Evolutionary conservation across 2,329 filamentous ascomycete species (phyloP).

Genomic region (Fusarium protoensiforme): DNA sequence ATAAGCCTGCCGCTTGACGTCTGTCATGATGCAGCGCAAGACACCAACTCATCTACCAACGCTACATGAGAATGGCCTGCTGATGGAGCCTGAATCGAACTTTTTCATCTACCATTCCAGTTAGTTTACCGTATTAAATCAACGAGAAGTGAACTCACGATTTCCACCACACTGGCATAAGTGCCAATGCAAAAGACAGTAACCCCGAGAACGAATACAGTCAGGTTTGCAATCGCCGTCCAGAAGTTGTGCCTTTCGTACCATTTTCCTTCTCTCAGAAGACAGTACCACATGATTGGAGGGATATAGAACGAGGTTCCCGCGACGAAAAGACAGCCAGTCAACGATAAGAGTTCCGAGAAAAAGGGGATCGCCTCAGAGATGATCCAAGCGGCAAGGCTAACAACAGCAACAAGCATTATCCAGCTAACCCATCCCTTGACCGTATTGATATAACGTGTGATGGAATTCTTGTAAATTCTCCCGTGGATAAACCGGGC

Average conservation of each 20-base stretch:
- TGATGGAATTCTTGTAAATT: constrained; percentile 47
- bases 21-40: background rate
- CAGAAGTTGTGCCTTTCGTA: background rate
- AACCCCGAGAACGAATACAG: constrained; percentile 1
- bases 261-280: constrained; percentile 39
- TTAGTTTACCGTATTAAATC: background rate
- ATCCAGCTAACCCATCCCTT: constrained; percentile 63
- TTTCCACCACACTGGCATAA: constrained; percentile 1
- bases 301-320: constrained; percentile 50
- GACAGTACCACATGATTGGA: constrained; percentile 52
- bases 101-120: background rate
- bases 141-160: background rate
- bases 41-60: background rate
- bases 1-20: background rate
- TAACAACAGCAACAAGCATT: constrained; percentile 64
- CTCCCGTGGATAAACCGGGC: constrained; percentile 52
- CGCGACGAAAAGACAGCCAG: constrained; percentile 58
- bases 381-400: constrained; percentile 73
- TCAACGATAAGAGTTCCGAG: constrained; percentile 47
- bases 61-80: background rate
- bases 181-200: background rate
- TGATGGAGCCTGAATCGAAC: background rate
- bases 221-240: background rate
- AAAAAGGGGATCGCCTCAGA: constrained; percentile 72
- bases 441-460: constrained; percentile 52